Base-by-base conservation (phyloP, 2,329 filamentous ascomycete species). In the Monosporascus sp. region DNA sequence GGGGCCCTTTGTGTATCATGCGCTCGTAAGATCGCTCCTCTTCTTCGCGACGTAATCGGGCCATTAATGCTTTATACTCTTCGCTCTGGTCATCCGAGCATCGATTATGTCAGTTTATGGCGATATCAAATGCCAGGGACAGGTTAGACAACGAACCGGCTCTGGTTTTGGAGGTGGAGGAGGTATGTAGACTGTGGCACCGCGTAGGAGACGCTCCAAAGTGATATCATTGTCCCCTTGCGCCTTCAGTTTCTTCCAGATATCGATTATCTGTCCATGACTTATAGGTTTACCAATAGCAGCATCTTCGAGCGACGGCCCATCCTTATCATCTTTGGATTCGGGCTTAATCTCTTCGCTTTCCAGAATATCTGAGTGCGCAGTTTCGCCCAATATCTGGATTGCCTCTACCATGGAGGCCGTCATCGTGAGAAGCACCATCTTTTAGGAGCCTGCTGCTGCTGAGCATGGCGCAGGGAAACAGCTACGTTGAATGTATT, bases 61-160 rank as follows among this genome's bases (percentile, higher is more conserved):
- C 84, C 90, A 97, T 97, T 1, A 96, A 77, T 6, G 86, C 87
- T 68, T 90, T 89, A 74, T 93, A 97, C 72, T 96, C 88, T 7
- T 84, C 75, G 1, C 86, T 87, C 84, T 95, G 25, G 18, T 14
- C 38, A 46, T 46, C n/a, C 15, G 22, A 22, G 42, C 42, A 46
- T 6, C 25, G 8, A 27, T 3, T 24, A 49, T 49, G 51, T 62
- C 37, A 54, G 53, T 24, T 31, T 27, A 17, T 34, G 14, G 14
- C 20, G n/a, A 37, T 2, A 31, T 59, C n/a, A 60, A 52, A 11
- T 22, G 38, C n/a, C 11, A 6, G 25, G 11, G 15, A 11, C 14
- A 39, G 14, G 8, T 18, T 11, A 36, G 38, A 34, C 3, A 5
- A 74, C 82, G 57, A 74, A 93, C 89, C 14, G 86, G 88, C 65